A percentile compares a stretch with the other conserved stretches of the same genome.
Evolutionary conservation across 495 filamentous ascomycete genomes (phyloP).

Genomic region (Xylaria curta): DNA sequence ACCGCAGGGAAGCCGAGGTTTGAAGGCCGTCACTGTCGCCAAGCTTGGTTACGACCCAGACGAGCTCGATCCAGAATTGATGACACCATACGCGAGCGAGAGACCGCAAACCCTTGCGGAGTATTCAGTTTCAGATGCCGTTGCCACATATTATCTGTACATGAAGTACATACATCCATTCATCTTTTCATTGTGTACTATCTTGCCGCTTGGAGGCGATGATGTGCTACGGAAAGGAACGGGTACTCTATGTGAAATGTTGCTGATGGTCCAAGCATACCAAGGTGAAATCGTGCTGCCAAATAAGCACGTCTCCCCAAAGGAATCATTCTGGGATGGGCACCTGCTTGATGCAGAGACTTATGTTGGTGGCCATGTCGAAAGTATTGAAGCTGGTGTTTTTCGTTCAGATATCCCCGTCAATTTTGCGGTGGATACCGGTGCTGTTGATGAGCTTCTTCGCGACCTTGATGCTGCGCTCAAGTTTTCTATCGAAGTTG

Average conservation of each 20-base stretch:
- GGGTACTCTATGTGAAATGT: constrained; percentile 97
- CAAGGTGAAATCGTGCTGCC: constrained; percentile 89
- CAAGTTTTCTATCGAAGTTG: constrained; percentile 88
- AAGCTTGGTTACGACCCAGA: constrained; percentile 99
- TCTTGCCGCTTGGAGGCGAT: constrained; percentile 91
- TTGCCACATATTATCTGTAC: constrained; percentile 98
- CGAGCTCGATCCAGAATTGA: constrained; percentile 95
- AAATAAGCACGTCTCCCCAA: constrained; percentile 92
- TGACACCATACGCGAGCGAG: constrained; percentile 94
- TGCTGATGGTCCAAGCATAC: constrained; percentile 98
- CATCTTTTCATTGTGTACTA: constrained; percentile 97
- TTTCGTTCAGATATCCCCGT: constrained; percentile 95
- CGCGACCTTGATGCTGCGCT: constrained; percentile 88
- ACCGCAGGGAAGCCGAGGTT: constrained; percentile 93
- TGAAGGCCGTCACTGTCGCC: constrained; percentile 96
- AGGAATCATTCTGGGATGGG: constrained; percentile 95
- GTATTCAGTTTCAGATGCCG: constrained; percentile 98
- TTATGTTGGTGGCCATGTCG: constrained; percentile 97
- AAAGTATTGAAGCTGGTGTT: constrained; percentile 98
- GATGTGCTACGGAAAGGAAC: constrained; percentile 95
- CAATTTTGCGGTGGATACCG: constrained; percentile 86
- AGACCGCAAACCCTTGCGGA: constrained; percentile 92
- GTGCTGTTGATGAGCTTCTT: constrained; percentile 87
- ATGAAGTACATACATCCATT: constrained; percentile 99
- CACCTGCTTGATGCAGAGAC: constrained; percentile 96